A percentile compares a stretch with the other conserved stretches of the same genome.
Evolutionary conservation across 2,329 filamentous ascomycete species (phyloP).

Genomic region (Tolypocladium sp.): DNA sequence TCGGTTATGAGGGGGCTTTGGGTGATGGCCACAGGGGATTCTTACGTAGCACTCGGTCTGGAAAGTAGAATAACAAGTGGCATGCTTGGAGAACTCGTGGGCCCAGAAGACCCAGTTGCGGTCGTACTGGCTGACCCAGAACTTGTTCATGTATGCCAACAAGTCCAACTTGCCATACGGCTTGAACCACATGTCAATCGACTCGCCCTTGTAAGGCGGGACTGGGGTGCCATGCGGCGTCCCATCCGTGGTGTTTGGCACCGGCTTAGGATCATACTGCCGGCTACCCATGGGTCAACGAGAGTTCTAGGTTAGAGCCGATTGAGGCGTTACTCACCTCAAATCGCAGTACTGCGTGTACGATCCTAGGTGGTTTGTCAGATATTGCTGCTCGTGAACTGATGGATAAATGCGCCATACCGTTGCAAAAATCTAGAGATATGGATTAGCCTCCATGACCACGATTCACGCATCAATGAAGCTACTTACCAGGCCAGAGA

Average conservation of each 20-base stretch:
- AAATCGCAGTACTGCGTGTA: constrained; percentile 62
- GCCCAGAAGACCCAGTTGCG: constrained; percentile 54
- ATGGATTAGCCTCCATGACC: background rate
- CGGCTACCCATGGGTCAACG: constrained; percentile 22
- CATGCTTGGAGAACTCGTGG: constrained; percentile 61
- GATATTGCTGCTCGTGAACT: background rate
- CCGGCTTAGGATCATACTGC: constrained; percentile 54
- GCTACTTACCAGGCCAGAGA: constrained; percentile 37
- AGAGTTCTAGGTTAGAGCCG: too few relatives aligned
- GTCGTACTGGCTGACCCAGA: constrained; percentile 50
- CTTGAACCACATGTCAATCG: constrained; percentile 49
- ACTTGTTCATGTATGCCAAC: constrained; percentile 56
- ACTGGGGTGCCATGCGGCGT: constrained; percentile 42
- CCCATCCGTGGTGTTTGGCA: constrained; percentile 55
- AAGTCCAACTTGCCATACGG: constrained; percentile 50
- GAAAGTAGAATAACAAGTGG: constrained; percentile 58
- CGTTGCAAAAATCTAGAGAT: constrained; percentile 33
- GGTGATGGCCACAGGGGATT: background rate
- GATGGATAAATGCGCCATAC: constrained; percentile 7
- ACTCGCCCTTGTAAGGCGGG: constrained; percentile 46
- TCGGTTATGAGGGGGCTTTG: too few relatives aligned
- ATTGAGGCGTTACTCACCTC: constrained; percentile 13
- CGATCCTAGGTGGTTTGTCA: constrained; percentile 31
- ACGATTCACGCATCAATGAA: background rate
- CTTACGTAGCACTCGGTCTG: constrained; percentile 50